These are phyloP conservation scores for Spinacia oleracea DNA, from an alignment of 179 eudicot species.

Conservation along the genomic window DNA sequence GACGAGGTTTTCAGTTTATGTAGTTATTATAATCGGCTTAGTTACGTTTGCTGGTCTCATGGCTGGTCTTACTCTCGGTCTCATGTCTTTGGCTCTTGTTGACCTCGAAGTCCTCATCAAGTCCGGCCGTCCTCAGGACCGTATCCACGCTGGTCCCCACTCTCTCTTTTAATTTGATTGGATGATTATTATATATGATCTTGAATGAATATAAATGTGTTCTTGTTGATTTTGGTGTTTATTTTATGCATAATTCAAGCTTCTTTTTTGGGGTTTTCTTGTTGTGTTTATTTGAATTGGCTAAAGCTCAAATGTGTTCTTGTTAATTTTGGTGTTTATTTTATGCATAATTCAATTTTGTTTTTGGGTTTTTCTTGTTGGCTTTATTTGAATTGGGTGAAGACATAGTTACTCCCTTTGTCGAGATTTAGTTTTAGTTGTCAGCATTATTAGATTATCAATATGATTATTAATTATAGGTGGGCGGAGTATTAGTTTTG, in stretches of 20 bases:
- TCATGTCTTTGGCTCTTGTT: constrained; percentile 88
- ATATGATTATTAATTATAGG: no score
- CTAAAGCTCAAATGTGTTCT: neutral
- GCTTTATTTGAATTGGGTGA: neutral
- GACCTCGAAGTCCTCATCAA: constrained; percentile 88
- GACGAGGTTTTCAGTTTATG: constrained; percentile 42
- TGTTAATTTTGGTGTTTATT: neutral
- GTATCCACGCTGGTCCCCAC: constrained; percentile 58
- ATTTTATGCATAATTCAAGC: neutral
- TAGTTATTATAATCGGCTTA: constrained; percentile 47
- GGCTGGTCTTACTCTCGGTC: constrained; percentile 89
- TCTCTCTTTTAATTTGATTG: neutral
- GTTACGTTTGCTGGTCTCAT: constrained; percentile 78
- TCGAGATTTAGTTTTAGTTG: no score
- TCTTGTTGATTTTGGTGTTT: neutral
- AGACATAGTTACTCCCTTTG: no score
- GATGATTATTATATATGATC: neutral
- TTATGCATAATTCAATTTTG: neutral
- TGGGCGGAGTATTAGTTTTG: neutral
- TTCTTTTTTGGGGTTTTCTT: neutral
- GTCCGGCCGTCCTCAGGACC: constrained; percentile 85
- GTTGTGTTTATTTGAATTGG: neutral
- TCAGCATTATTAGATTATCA: no score
- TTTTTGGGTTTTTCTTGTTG: neutral
- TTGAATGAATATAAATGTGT: neutral